Evolutionary conservation across 1,284 basidiomycete species (phyloP).

Genomic region (Pseudozyma pruni): DNA sequence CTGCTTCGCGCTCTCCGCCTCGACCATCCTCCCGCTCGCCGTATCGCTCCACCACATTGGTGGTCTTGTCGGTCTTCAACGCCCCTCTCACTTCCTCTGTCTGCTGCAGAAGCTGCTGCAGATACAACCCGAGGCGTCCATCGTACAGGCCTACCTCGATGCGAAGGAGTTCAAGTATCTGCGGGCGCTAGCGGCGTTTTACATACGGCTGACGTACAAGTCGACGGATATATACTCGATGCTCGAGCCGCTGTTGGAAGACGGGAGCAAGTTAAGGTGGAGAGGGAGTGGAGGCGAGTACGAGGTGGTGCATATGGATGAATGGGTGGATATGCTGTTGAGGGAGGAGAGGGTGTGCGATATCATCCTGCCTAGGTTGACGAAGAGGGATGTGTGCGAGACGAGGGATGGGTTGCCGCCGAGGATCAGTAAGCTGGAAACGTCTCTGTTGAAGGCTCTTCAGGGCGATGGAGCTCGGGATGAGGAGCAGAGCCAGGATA

Average conservation of each 20-base stretch:
- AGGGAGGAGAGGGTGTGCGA: conserved; percentile 93
- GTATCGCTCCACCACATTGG: conserved; percentile 85
- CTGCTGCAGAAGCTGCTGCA: conserved; percentile 92
- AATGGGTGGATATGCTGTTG: conserved; percentile 86
- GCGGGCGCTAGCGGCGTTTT: conserved; percentile 90
- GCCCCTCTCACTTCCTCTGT: conserved; percentile 75
- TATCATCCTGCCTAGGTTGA: conserved; percentile 90
- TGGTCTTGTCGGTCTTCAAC: conserved; percentile 72
- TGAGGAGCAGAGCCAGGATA: neutral
- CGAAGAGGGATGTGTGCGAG: conserved; percentile 86
- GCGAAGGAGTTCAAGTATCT: conserved; percentile 97
- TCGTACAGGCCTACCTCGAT: conserved; percentile 86
- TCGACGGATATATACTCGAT: conserved; percentile 89
- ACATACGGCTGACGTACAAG: conserved; percentile 91
- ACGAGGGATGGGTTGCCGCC: conserved; percentile 84
- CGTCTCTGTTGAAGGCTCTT: conserved; percentile 74
- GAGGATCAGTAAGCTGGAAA: conserved; percentile 76
- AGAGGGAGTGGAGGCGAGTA: conserved; percentile 74
- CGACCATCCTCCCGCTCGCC: conserved; percentile 90
- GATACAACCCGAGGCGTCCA: conserved; percentile 96
- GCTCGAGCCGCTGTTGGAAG: conserved; percentile 91
- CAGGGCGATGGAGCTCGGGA: neutral
- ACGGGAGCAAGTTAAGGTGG: conserved; percentile 88
- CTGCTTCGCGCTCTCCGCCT: conserved; percentile 74
- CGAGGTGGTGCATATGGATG: conserved; percentile 86